A percentile compares a stretch with the other conserved stretches of the same genome.
These are phyloP conservation scores for Coemansia sp. DNA, from an alignment of 371 early-diverging fungal species.

Conservation along the genomic window DNA sequence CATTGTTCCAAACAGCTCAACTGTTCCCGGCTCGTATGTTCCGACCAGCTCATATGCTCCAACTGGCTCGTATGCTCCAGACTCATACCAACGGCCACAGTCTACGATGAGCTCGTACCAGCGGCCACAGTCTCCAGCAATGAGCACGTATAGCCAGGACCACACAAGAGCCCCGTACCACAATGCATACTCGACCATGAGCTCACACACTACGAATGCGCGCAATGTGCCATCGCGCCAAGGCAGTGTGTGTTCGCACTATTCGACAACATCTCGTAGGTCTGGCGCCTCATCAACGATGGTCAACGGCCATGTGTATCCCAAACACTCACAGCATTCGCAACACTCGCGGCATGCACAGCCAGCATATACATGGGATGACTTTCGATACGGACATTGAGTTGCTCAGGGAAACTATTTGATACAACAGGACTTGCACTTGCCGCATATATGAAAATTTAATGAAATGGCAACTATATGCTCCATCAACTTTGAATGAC, in stretches of 20 bases:
- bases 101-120: neutral
- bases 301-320: neutral
- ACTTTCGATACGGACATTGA: constrained; percentile 9
- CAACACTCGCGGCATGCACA: neutral
- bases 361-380: constrained; percentile 20
- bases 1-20: constrained; percentile 4
- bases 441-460: constrained; percentile 5
- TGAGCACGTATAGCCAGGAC: neutral
- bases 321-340: neutral
- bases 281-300: constrained; percentile 3
- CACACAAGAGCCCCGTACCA: too few species aligned
- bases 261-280: neutral
- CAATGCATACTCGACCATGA: too few species aligned
- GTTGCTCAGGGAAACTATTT: too few species aligned
- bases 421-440: too few species aligned
- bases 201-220: too few species aligned
- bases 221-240: constrained; percentile 12
- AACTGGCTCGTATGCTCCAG: too few species aligned
- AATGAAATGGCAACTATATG: neutral
- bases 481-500: neutral
- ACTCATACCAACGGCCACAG: too few species aligned
- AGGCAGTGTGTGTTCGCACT: constrained; percentile 12
- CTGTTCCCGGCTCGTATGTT: too few species aligned
- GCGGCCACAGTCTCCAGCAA: constrained; percentile 1
- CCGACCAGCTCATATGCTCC: too few species aligned